Evolutionary conservation across 495 filamentous ascomycete species (phyloP).

Genomic region (Xylona heveae): DNA sequence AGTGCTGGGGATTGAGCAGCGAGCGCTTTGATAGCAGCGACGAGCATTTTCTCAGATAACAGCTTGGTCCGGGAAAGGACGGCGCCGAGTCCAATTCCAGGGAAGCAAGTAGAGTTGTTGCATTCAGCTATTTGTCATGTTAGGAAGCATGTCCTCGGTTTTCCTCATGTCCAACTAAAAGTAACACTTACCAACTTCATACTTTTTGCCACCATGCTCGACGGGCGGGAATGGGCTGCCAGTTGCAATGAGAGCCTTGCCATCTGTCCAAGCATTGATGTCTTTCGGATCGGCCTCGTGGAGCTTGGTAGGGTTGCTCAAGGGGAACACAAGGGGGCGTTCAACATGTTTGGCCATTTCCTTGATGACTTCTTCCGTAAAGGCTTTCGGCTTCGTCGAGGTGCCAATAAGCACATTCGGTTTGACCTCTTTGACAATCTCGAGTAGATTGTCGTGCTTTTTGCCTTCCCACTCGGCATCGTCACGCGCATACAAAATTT

Average conservation of each 20-base stretch:
- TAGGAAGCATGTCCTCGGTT: neutral
- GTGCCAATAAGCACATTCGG: conserved; percentile 72
- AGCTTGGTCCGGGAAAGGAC: conserved; percentile 41
- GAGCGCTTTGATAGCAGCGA: conserved; percentile 55
- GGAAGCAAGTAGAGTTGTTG: conserved; percentile 79
- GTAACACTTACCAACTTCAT: conserved; percentile 32
- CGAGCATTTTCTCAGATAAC: conserved; percentile 60
- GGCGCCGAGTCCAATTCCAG: conserved; percentile 63
- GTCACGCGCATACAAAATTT: conserved; percentile 41
- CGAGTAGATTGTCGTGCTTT: conserved; percentile 32
- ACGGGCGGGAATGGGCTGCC: conserved; percentile 71
- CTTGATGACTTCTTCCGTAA: conserved; percentile 49
- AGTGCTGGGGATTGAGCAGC: conserved; percentile 49
- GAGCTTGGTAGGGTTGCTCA: conserved; percentile 69
- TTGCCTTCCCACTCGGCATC: conserved; percentile 40
- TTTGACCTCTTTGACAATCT: conserved; percentile 47
- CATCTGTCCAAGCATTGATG: conserved; percentile 56
- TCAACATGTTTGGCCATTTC: conserved; percentile 66
- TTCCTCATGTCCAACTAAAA: neutral
- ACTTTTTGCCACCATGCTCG: conserved; percentile 35
- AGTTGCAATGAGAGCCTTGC: conserved; percentile 62
- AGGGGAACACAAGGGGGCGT: conserved; percentile 61
- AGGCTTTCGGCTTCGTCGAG: conserved; percentile 60
- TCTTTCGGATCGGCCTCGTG: conserved; percentile 72
- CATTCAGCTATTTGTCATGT: conserved; percentile 37